A percentile compares a stretch with the other conserved stretches of the same genome.
phyloP scores from a whole-genome alignment of 257 asterid genomes.

The Solanum tarapatanum region DNA sequence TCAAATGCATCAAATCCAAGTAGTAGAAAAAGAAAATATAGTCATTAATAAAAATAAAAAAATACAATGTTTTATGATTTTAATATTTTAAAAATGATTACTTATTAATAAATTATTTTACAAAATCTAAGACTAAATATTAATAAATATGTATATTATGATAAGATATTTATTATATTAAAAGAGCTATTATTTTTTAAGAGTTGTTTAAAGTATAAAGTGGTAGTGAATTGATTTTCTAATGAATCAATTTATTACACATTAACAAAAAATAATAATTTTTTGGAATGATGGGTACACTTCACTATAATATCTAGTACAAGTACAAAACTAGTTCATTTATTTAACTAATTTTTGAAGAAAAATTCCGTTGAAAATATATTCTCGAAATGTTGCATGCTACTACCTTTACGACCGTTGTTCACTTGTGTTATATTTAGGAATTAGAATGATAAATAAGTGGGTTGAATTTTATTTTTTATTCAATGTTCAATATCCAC shows the following conservation, averaged over 20 bases:
- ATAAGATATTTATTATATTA: background rate
- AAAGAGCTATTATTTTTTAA: too few relatives aligned
- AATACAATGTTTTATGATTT: too few relatives aligned
- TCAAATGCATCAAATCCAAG: background rate
- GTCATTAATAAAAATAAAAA: too few relatives aligned
- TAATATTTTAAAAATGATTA: too few relatives aligned
- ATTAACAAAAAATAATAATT: background rate
- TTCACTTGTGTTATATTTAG: background rate
- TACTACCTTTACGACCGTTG: background rate
- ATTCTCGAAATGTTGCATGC: background rate
- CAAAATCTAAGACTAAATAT: too few relatives aligned
- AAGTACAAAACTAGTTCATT: background rate
- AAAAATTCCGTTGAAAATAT: background rate
- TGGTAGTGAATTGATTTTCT: background rate
- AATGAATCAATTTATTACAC: background rate
- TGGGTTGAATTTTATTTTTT: too few relatives aligned
- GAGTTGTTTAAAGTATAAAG: background rate
- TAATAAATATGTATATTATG: background rate
- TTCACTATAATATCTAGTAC: background rate
- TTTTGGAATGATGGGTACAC: background rate
- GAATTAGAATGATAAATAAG: too few relatives aligned
- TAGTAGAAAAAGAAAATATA: too few relatives aligned
- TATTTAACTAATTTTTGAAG: background rate
- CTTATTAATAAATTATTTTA: too few relatives aligned
- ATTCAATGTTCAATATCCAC: too few relatives aligned